Percentiles rank a stretch among this genome's conserved stretches.
phyloP scores from a whole-genome alignment of 2,329 filamentous ascomycete genomes.

The Sarocladium oryzae region DNA sequence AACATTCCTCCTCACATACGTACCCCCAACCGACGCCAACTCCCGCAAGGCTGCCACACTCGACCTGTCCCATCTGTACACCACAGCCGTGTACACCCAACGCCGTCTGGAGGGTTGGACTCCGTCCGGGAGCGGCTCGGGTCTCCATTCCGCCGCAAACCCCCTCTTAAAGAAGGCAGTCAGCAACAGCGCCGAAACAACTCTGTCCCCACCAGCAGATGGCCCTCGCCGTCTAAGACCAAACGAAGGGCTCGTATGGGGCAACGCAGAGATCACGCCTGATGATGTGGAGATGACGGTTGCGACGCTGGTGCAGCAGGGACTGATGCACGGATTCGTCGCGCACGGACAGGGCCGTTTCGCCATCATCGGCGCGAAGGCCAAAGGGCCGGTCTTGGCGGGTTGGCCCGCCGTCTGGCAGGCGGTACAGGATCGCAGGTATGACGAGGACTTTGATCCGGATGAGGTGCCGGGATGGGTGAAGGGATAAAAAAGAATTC shows the following conservation, averaged over 20 bases:
- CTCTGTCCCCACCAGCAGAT: conserved; percentile 41
- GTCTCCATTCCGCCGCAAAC: conserved; percentile 33
- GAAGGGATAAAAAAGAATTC: conserved; percentile 25
- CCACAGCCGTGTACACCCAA: conserved; percentile 60
- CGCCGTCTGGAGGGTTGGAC: conserved; percentile 53
- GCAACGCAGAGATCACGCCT: conserved; percentile 52
- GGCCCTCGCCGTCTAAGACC: conserved; percentile 42
- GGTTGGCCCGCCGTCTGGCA: conserved; percentile 73
- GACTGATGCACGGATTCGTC: conserved; percentile 76
- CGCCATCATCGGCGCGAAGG: conserved; percentile 73
- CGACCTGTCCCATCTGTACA: conserved; percentile 61
- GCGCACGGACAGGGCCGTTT: conserved; percentile 71
- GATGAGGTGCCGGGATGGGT: conserved; percentile 72
- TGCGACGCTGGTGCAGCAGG: conserved; percentile 71
- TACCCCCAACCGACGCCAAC: conserved; percentile 50
- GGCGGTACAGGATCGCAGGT: conserved; percentile 56
- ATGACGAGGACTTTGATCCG: conserved; percentile 54
- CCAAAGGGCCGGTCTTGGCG: conserved; percentile 55
- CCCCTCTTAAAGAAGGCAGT: conserved; percentile 46
- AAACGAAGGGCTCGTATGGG: conserved; percentile 56
- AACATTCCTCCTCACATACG: conserved; percentile 71
- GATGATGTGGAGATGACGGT: conserved; percentile 72
- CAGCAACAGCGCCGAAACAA: conserved; percentile 42
- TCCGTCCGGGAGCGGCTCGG: conserved; percentile 27
- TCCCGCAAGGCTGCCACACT: conserved; percentile 65